Conservation (phyloP, 805 yeast genomes). For the Ogataea paraovalis region DNA sequence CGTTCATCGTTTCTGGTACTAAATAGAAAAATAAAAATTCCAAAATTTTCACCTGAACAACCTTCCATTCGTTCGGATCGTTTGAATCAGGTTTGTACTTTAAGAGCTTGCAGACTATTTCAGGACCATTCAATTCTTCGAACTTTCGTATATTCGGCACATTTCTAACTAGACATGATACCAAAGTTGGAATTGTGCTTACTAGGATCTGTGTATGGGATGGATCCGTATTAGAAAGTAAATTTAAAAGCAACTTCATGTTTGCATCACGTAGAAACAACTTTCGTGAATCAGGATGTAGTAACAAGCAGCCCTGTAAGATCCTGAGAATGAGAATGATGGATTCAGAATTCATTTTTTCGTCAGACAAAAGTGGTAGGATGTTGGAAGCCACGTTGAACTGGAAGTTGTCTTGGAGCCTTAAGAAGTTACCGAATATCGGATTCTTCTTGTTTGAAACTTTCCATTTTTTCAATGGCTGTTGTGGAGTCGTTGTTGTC, state of each 20-base stretch:
- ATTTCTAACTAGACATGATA: slow-evolving; percentile 54
- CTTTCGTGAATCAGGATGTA: slow-evolving; percentile 54
- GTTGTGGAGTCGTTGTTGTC: no score
- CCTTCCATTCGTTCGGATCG: slow-evolving; percentile 34
- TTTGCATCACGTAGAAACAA: slow-evolving; percentile 42
- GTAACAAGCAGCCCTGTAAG: slow-evolving; percentile 55
- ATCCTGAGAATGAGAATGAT: slow-evolving; percentile 31
- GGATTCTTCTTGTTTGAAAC: slow-evolving; percentile 24
- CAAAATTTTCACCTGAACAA: slow-evolving; percentile 56
- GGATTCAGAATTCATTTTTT: slow-evolving; percentile 10
- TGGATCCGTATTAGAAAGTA: slow-evolving; percentile 14
- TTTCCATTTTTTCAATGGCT: background rate
- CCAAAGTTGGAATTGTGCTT: slow-evolving; percentile 46
- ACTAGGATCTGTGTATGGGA: background rate
- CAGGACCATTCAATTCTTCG: slow-evolving; percentile 54
- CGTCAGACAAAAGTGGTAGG: slow-evolving; percentile 25
- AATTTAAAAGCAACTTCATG: slow-evolving; percentile 33
- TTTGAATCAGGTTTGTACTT: slow-evolving; percentile 17
- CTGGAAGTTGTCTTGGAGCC: slow-evolving; percentile 49
- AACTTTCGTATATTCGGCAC: slow-evolving; percentile 55
- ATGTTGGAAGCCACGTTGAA: slow-evolving; percentile 44
- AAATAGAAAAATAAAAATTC: slow-evolving; percentile 70
- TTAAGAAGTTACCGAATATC: slow-evolving; percentile 37
- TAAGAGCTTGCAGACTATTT: slow-evolving; percentile 44
- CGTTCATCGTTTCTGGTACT: slow-evolving; percentile 52